Percentiles rank a stretch among this genome's conserved stretches.
These are phyloP conservation scores for Diaporthe humulicola DNA, from an alignment of 2,329 filamentous ascomycete genomes.

Conservation along the genomic window DNA sequence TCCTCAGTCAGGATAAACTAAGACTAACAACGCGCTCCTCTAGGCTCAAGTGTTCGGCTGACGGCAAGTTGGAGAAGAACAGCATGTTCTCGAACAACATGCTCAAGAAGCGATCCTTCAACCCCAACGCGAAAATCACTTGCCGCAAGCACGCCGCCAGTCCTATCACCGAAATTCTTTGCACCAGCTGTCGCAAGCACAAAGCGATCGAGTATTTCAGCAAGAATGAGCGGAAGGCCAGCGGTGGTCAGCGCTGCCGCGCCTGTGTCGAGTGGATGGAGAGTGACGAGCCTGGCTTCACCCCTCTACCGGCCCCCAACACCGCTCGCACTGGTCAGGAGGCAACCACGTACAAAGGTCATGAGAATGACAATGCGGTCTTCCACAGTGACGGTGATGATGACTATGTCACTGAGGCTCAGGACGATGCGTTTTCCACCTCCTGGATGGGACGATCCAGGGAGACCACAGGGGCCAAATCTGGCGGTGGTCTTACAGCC, in stretches of 20 bases:
- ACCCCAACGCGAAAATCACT: conserved; percentile 4
- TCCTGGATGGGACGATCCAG: not conserved
- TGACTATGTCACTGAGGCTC: not conserved
- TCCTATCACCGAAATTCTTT: conserved; percentile 24
- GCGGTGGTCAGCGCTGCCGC: conserved; percentile 33
- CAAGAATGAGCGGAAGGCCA: conserved; percentile 30
- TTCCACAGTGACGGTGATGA: not conserved
- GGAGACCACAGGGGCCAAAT: not conserved
- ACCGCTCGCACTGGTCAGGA: not conserved
- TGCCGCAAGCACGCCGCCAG: conserved; percentile 37
- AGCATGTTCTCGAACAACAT: conserved; percentile 36
- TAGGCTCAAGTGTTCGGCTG: conserved; percentile 35
- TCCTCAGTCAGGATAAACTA: not conserved
- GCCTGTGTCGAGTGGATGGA: conserved; percentile 34
- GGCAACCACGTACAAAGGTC: not conserved
- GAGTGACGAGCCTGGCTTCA: conserved; percentile 9
- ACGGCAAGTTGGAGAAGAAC: conserved; percentile 34
- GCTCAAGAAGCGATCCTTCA: conserved; percentile 35
- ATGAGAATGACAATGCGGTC: not conserved
- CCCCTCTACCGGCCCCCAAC: conserved; percentile 33
- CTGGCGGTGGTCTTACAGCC: not conserved
- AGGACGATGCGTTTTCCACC: not conserved
- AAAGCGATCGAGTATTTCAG: conserved; percentile 25
- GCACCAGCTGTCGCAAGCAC: conserved; percentile 27
- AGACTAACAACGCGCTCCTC: not conserved